A percentile compares a stretch with the other conserved stretches of the same genome.
Evolutionary conservation across 108 stramenopile species (phyloP).

Genomic region (Cyclotella cryptica): DNA sequence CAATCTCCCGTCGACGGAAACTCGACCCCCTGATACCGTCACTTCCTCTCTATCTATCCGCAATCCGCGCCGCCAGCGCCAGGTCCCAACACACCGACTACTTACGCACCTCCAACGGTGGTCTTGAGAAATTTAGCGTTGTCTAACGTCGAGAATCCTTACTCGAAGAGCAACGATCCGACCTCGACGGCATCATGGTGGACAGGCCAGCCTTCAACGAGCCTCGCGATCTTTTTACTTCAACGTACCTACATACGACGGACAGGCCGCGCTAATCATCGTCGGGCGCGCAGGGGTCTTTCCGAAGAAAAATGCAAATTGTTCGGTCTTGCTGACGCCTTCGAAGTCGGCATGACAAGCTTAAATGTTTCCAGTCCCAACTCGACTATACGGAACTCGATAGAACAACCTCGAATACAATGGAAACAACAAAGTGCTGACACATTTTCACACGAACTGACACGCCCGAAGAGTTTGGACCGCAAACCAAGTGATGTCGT

Average conservation of each 20-base stretch:
- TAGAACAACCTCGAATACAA: neutral
- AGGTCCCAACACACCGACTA: too few species aligned
- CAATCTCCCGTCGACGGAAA: too few species aligned
- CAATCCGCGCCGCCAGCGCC: too few species aligned
- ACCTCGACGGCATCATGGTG: neutral
- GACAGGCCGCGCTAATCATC: neutral
- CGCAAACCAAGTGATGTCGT: neutral
- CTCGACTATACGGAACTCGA: neutral
- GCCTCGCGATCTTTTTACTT: constrained; percentile 16
- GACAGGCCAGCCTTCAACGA: neutral
- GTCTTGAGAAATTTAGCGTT: too few species aligned
- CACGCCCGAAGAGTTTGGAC: neutral
- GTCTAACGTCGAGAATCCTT: too few species aligned
- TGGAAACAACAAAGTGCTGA: neutral
- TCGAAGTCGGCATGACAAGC: neutral
- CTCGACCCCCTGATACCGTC: too few species aligned
- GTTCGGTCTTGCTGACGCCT: neutral
- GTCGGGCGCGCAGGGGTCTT: neutral
- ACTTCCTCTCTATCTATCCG: too few species aligned
- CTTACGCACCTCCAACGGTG: too few species aligned
- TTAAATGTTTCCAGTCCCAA: neutral
- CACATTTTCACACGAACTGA: neutral
- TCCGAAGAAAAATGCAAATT: neutral
- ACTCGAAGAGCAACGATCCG: too few species aligned
- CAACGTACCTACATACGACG: constrained; percentile 9